These are phyloP conservation scores for Leishmania guyanensis DNA, from an alignment of 208 protist genomes.

Conservation along the genomic window DNA sequence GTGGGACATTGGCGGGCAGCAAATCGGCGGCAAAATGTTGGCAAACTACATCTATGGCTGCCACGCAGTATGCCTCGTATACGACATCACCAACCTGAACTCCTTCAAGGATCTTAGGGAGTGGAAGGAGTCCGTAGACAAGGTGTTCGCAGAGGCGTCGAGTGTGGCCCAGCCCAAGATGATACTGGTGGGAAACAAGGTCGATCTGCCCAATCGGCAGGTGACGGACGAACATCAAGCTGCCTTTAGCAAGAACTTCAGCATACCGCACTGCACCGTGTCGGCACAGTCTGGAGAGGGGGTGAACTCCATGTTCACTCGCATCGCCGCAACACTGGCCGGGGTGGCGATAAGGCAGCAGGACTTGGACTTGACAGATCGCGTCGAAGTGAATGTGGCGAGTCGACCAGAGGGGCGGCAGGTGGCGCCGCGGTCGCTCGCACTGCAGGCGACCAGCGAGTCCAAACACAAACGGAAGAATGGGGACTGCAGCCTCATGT, in stretches of 20 bases:
- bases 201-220: conserved; percentile 87
- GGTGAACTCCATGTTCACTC: conserved; percentile 80
- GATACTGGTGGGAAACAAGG: conserved; percentile 92
- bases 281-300: conserved; percentile 93
- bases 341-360: conserved; percentile 70
- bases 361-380: conserved; percentile 75
- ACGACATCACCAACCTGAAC: conserved; percentile 93
- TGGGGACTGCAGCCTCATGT: conserved; percentile 55
- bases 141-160: conserved; percentile 7
- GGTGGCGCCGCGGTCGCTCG: conserved; percentile 15
- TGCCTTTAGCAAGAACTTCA: conserved; percentile 63
- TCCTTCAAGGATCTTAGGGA: conserved; percentile 94
- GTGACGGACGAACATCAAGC: conserved; percentile 75
- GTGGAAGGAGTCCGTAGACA: conserved; percentile 81
- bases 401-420: conserved; percentile 43
- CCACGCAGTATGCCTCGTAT: conserved; percentile 92
- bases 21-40: conserved; percentile 94
- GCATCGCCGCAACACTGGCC: conserved; percentile 85
- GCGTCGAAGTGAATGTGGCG: conserved; percentile 51
- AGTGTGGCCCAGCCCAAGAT: conserved; percentile 54
- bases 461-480: conserved; percentile 35
- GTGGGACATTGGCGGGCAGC: conserved; percentile 96
- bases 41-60: conserved; percentile 93
- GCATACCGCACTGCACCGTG: conserved; percentile 71
- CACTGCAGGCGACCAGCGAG: conserved; percentile 15